phyloP scores from a whole-genome alignment of 441 rosid species.

The Adansonia gregorii region DNA sequence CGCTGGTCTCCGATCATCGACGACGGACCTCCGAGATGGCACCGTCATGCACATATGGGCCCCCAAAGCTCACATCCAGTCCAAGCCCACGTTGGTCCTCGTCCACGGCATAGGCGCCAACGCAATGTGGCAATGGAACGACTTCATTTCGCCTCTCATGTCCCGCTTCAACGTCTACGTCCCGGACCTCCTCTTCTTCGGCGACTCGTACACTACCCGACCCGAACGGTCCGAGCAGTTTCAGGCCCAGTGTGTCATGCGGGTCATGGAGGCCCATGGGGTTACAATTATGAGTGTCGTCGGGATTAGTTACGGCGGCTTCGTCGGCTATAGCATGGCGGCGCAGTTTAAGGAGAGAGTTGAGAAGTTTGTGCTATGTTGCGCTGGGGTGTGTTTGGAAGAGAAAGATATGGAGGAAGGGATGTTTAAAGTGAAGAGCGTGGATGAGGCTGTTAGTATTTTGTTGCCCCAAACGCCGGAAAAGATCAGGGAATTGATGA shows the following conservation, averaged over 20 bases:
- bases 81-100: constrained; percentile 58
- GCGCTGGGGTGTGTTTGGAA: constrained; percentile 76
- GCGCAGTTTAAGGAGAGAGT: constrained; percentile 65
- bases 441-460: constrained; percentile 53
- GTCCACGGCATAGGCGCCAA: constrained; percentile 87
- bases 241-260: constrained; percentile 70
- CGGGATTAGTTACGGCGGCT: constrained; percentile 81
- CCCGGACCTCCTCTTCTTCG: constrained; percentile 82
- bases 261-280: constrained; percentile 47
- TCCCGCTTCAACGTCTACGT: constrained; percentile 73
- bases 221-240: constrained; percentile 70
- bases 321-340: constrained; percentile 74
- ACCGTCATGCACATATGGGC: constrained; percentile 80
- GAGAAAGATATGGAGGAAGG: constrained; percentile 69
- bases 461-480: constrained; percentile 64
- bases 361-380: constrained; percentile 54
- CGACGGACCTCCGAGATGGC: constrained; percentile 72
- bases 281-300: constrained; percentile 48
- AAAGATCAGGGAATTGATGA: constrained; percentile 46
- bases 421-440: constrained; percentile 48
- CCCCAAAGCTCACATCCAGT: constrained; percentile 44
- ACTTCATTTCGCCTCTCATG: constrained; percentile 47
- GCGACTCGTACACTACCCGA: constrained; percentile 69
- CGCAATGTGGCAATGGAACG: constrained; percentile 87
- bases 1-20: constrained; percentile 65